Evolutionary conservation across 305 asterid species (phyloP), one percentile per base, ranked within the genome.

Genomic region (Petunia hybrid): DNA sequence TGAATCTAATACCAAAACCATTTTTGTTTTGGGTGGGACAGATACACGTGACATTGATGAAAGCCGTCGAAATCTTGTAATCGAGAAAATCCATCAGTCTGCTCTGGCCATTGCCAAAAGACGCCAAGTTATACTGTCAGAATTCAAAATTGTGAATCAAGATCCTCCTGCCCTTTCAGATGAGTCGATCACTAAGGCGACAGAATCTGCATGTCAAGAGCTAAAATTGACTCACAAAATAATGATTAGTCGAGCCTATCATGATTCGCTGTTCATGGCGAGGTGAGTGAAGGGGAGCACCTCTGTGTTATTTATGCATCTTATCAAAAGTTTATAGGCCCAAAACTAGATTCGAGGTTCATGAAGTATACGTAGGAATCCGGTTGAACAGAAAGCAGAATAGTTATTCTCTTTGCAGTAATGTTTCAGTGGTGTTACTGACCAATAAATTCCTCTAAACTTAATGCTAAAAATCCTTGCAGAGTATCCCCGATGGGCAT

Each of bases 211-310:
- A 75, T 91, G 96, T 78, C 82, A 77, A 83, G 91, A 89, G 81
- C 89, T 94, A n/a, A 91, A 92, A 65, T 79, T 95, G 82, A 82
- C 95, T 14, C 87, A 90, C 92, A 95, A 87, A 89, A 95, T 83
- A 91, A 92, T 95, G 97, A 94, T 95, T 87, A 95, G 99, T 83
- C 83, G 99, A 88, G 99, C 99, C 78, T 95, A 95, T 78, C 99
- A 95, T 6, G 99, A 95, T 87, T 91, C 99, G 12, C 87, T 95
- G 36, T 94, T 95, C 89, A 95, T 95, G 99, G 97, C 98, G 83
- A 92, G 99, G 97, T 95, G 83, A 80, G 57, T 22, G 13, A 71
- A 16, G 64, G 16, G 79, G 38, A 74, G 1, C 42, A 36, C 48
- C 78, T 51, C 63, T 2, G 1, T 10, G 2, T 53, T 36, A 7